phyloP scores from a whole-genome alignment of 2,329 filamentous ascomycete species.

The Ophiocordyceps camponoti-leonardi region DNA sequence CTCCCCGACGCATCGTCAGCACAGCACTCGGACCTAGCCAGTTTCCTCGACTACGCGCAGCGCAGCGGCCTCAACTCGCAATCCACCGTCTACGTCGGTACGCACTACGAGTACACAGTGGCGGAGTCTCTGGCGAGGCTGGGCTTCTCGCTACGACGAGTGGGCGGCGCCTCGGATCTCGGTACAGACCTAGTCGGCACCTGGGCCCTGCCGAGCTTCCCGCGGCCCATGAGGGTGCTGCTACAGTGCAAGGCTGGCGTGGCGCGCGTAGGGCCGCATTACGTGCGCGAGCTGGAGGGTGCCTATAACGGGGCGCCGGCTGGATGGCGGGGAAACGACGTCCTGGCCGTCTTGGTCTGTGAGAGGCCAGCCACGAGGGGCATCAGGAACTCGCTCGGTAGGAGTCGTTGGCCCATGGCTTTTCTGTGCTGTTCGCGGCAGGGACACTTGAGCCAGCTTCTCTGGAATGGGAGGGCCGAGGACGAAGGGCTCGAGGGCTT shows the following conservation, averaged over 20 bases:
- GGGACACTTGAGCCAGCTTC: constrained; percentile 46
- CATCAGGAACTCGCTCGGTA: constrained; percentile 52
- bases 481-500: constrained; percentile 44
- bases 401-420: constrained; percentile 53
- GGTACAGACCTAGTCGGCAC: constrained; percentile 61
- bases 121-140: constrained; percentile 36
- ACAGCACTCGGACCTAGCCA: constrained; percentile 44
- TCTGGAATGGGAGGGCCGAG: constrained; percentile 54
- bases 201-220: constrained; percentile 36
- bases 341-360: constrained; percentile 55
- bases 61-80: constrained; percentile 34
- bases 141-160: constrained; percentile 46
- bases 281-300: constrained; percentile 64
- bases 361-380: constrained; percentile 60
- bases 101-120: constrained; percentile 60
- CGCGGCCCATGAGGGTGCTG: constrained; percentile 25
- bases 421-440: constrained; percentile 44
- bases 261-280: constrained; percentile 34
- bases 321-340: constrained; percentile 48
- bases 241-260: constrained; percentile 54
- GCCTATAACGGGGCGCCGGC: constrained; percentile 56
- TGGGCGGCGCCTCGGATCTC: constrained; percentile 48
- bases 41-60: constrained; percentile 48
- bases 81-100: constrained; percentile 51
- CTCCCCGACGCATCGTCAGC: constrained; percentile 23